Percentiles rank a stretch among this genome's conserved stretches.
Conservation (phyloP, 768 basidiomycete species). For the Stropharia rugosoannulata region DNA sequence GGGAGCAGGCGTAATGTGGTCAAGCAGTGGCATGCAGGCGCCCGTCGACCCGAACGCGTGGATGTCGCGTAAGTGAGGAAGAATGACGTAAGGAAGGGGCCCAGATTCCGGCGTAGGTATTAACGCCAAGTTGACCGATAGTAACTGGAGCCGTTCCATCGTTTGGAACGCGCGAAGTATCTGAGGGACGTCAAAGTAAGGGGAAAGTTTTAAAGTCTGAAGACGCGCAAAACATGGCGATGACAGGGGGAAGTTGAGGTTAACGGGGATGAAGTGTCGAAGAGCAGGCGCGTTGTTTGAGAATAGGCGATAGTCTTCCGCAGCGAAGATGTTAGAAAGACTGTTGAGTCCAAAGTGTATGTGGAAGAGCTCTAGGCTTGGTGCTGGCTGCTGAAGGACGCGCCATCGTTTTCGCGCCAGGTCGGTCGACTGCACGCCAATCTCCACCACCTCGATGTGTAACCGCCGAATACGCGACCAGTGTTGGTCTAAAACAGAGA, state of each 20-base stretch:
- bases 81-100: not conserved
- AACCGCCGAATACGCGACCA: conserved; percentile 3
- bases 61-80: not conserved
- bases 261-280: not conserved
- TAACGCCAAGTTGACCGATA: not conserved
- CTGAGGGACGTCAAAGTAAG: not conserved
- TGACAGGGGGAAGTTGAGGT: not conserved
- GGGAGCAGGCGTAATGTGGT: not conserved
- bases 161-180: not conserved
- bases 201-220: not conserved
- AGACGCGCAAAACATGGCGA: not conserved
- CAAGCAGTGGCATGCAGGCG: conserved; percentile 2
- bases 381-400: conserved; percentile 2
- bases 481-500: conserved; percentile 1
- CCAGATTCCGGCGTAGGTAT: not conserved
- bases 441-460: conserved; percentile 2
- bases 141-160: not conserved
- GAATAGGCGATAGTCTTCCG: not conserved
- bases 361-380: conserved; percentile 3
- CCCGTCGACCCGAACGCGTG: not conserved
- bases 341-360: conserved; percentile 5
- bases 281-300: conserved; percentile 2
- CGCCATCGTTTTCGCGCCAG: conserved; percentile 2
- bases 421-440: not conserved
- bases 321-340: not conserved